Conservation (phyloP, 768 basidiomycete genomes). For the Amanita fuliginea region DNA sequence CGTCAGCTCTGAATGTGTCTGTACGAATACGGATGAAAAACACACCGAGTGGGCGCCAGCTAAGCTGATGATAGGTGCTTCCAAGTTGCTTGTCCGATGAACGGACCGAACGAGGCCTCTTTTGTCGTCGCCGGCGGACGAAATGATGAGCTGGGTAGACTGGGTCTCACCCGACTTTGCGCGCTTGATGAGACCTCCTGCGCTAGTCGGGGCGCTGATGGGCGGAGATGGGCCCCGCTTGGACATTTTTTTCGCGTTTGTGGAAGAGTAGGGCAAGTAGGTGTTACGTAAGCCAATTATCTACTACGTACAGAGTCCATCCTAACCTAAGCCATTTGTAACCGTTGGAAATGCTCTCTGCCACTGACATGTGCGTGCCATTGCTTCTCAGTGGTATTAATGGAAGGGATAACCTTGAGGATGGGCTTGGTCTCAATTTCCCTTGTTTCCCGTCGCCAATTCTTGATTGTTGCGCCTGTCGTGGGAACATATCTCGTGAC, state of each 20-base stretch:
- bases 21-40: neutral
- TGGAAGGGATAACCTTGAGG: no score
- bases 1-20: neutral
- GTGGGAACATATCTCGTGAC: no score
- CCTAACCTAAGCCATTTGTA: no score
- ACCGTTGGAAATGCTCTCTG: no score
- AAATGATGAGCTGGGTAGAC: slow-evolving; percentile 62
- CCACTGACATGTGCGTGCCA: no score
- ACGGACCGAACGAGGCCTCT: slow-evolving; percentile 78
- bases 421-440: no score
- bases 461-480: no score
- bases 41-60: slow-evolving; percentile 79
- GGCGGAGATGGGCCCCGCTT: slow-evolving; percentile 60
- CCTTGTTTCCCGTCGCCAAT: no score
- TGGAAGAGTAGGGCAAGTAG: neutral
- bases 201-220: slow-evolving; percentile 6
- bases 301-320: no score
- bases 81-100: slow-evolving; percentile 85
- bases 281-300: no score
- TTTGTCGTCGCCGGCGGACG: slow-evolving; percentile 60
- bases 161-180: slow-evolving; percentile 38
- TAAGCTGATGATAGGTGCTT: slow-evolving; percentile 90
- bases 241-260: slow-evolving; percentile 38
- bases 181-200: slow-evolving; percentile 52
- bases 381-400: no score